Conservation (phyloP, 2,329 filamentous ascomycete species). For the Cladophialophora immunda region DNA sequence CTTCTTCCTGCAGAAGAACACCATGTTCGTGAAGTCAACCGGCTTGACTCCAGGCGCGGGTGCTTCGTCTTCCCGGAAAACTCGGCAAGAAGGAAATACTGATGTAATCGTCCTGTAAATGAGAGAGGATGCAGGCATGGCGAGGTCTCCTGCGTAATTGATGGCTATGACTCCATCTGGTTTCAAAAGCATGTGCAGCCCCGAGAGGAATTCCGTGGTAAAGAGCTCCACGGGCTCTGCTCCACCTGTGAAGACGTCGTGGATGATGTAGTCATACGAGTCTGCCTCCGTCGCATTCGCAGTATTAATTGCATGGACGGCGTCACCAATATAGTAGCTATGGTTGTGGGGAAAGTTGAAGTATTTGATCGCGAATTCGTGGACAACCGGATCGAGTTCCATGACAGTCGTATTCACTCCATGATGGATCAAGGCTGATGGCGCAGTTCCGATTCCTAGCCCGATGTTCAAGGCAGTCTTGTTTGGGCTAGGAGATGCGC, state of each 20-base stretch:
- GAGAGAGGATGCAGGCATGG: constrained; percentile 76
- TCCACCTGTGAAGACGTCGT: constrained; percentile 97
- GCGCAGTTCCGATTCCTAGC: constrained; percentile 90
- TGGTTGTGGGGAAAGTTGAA: constrained; percentile 82
- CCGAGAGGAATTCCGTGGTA: constrained; percentile 81
- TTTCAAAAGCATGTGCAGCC: constrained; percentile 75
- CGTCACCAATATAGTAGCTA: constrained; percentile 82
- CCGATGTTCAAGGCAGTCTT: constrained; percentile 80
- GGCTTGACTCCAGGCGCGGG: constrained; percentile 58
- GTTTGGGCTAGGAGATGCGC: constrained; percentile 44
- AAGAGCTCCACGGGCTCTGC: constrained; percentile 90
- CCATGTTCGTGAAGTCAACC: constrained; percentile 89
- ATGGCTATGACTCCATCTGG: constrained; percentile 87
- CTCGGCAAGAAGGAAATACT: constrained; percentile 87
- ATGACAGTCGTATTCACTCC: constrained; percentile 93
- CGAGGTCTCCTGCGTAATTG: constrained; percentile 93
- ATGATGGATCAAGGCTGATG: constrained; percentile 83
- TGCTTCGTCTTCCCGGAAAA: constrained; percentile 79
- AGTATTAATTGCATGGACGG: constrained; percentile 69
- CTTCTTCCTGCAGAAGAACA: constrained; percentile 86
- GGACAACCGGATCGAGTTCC: constrained; percentile 90
- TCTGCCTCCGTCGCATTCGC: constrained; percentile 48
- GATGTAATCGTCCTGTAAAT: constrained; percentile 82
- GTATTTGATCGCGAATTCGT: constrained; percentile 82
- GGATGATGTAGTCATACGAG: constrained; percentile 86